Conservation (phyloP, 768 basidiomycete genomes). For the Suillus occidentalis region DNA sequence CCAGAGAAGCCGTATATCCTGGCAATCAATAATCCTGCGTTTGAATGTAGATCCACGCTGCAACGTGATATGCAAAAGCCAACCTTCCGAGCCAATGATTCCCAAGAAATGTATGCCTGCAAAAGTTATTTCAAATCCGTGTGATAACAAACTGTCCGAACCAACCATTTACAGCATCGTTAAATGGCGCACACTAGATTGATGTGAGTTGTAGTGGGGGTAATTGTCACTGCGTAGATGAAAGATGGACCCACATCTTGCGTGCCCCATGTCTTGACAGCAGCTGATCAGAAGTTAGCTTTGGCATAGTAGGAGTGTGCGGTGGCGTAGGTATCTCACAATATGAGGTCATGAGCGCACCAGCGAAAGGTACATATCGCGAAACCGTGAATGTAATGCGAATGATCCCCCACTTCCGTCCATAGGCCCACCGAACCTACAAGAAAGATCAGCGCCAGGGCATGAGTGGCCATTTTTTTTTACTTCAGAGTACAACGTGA, state of each 20-base stretch:
- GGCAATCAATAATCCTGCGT: conserved; percentile 1
- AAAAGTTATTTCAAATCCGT: not conserved
- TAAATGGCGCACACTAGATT: not conserved
- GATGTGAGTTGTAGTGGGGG: not conserved
- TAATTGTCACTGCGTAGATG: not conserved
- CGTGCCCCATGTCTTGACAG: not conserved
- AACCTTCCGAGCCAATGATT: conserved; percentile 1
- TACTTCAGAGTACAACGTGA: not conserved
- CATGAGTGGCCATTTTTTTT: not conserved
- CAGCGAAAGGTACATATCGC: conserved; percentile 9
- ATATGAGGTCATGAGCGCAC: conserved; percentile 7
- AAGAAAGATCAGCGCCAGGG: not conserved
- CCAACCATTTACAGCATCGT: not conserved
- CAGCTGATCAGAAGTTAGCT: not conserved
- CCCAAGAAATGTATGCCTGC: not conserved
- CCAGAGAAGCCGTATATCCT: not conserved
- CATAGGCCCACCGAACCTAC: conserved; percentile 18
- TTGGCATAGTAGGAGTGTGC: not conserved
- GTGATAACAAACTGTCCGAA: not conserved
- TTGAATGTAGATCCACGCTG: not conserved
- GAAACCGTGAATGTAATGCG: conserved; percentile 5
- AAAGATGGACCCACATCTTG: not conserved
- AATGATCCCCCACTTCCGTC: conserved; percentile 9
- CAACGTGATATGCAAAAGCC: not conserved
- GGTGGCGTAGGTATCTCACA: not conserved